phyloP scores from a whole-genome alignment of 2,329 filamentous ascomycete species.

The Leptosphaerulina australis region DNA sequence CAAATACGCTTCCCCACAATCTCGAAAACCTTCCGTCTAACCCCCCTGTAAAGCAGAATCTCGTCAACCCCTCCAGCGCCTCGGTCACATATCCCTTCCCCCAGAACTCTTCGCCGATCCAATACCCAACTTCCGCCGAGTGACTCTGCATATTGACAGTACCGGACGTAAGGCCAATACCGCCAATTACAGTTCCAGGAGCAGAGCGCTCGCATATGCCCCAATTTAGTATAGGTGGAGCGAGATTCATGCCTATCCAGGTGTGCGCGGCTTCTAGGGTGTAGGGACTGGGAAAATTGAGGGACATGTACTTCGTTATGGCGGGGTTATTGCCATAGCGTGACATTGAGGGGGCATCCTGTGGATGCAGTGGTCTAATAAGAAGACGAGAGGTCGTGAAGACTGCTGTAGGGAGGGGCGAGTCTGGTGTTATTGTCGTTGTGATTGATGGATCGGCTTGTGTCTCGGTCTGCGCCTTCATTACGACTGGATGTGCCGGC shows the following conservation, averaged over 20 bases:
- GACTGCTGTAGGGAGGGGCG: constrained; percentile 38
- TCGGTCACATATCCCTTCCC: constrained; percentile 44
- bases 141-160: constrained; percentile 46
- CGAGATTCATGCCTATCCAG: constrained; percentile 46
- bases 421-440: neutral
- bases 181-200: constrained; percentile 40
- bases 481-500: constrained; percentile 21
- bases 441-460: neutral
- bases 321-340: constrained; percentile 38
- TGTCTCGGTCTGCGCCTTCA: constrained; percentile 15
- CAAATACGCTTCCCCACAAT: constrained; percentile 39
- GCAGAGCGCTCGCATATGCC: constrained; percentile 21
- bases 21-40: constrained; percentile 33
- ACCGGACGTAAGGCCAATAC: constrained; percentile 48
- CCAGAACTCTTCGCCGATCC: constrained; percentile 49
- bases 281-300: constrained; percentile 50
- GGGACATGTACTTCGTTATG: constrained; percentile 46
- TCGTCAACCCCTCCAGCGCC: constrained; percentile 42
- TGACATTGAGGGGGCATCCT: constrained; percentile 37
- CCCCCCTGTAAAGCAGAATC: constrained; percentile 44
- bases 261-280: constrained; percentile 37
- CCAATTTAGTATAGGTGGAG: constrained; percentile 25
- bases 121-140: constrained; percentile 52
- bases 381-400: constrained; percentile 35
- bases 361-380: constrained; percentile 19